phyloP scores from a whole-genome alignment of 176 grass and related monocot species.

The Puccinellia tenuiflora region DNA sequence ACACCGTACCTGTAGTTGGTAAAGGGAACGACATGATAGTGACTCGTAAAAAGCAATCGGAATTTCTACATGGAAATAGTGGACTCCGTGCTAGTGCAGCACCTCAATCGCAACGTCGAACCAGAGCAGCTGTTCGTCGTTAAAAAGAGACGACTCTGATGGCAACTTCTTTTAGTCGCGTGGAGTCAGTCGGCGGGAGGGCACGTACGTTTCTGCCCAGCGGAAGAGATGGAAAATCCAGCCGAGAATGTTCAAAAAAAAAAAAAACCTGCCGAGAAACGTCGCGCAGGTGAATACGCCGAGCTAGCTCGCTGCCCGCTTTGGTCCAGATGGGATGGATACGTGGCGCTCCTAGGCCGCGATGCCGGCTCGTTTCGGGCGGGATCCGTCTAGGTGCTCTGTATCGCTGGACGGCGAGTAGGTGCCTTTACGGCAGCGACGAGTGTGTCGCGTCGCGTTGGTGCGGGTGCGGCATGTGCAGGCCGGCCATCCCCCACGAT shows the following conservation, averaged over 20 bases:
- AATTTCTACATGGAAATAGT: not conserved
- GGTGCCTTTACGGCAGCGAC: not conserved
- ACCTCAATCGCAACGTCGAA: too few species aligned
- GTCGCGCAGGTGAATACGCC: not conserved
- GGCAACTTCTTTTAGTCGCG: not conserved
- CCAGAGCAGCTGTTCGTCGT: not conserved
- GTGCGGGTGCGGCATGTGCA: not conserved
- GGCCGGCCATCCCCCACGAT: not conserved
- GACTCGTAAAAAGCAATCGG: not conserved
- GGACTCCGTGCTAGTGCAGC: not conserved
- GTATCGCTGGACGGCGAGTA: not conserved
- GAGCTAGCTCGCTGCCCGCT: not conserved
- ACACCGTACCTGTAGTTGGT: not conserved
- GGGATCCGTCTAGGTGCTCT: not conserved
- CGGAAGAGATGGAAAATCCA: not conserved
- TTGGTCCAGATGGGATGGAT: not conserved
- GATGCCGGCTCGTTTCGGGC: not conserved
- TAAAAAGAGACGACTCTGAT: not conserved
- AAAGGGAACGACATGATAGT: not conserved
- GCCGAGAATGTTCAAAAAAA: too few species aligned
- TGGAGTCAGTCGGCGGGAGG: too few species aligned
- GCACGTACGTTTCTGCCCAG: not conserved
- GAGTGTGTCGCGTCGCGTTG: not conserved
- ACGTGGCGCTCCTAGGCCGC: not conserved
- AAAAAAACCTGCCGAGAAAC: not conserved